Evolutionary conservation across 2,329 filamentous ascomycete species (phyloP), one percentile per base, ranked within the genome.

Genomic region (Macrophomina pseudophaseolina): DNA sequence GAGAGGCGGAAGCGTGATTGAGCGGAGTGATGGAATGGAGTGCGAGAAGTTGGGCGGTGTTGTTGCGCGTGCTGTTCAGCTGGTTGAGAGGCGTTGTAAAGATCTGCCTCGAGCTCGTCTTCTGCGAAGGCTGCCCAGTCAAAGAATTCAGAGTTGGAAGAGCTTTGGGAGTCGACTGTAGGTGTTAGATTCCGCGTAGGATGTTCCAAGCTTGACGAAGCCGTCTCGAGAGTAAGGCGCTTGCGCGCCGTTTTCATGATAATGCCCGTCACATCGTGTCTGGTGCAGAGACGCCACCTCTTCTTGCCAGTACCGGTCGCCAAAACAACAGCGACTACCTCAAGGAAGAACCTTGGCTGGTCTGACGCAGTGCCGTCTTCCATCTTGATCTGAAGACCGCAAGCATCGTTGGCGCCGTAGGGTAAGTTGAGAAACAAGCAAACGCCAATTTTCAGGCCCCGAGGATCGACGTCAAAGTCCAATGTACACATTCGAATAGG

Each of bases 371-470:
- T 62, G 4, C 58, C 58, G 8, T 62, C 58, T 44, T 35, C 49
- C 58, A 62, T 62, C 12, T 38, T 62, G 42, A 62, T 9, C n/a
- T 62, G 58, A 0, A 62, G 44, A 18, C 44, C 32, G 44, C 58
- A 62, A 3, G 58, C 42, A 49, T 62, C 58, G 18, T 38, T 62
- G 44, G 58, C 58, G 5, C 42, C 58, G 11, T 62, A 62, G 11
- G 58, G 63, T 12, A 65, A 23, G 38, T 65, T 65, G n/a, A 65
- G 63, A 32, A 65, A 65, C 16, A 65, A 23, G 12, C 63, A 65
- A 16, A 35, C 16, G 2, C 63, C 63, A 3, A 65, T 38, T 16
- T 65, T 54, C 35, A 65, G 14, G 4, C 63, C 63, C 5, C 63
- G 63, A 2, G 63, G 63, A 9, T 38, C 51, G 3, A 56, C 28